Evolutionary conservation across 495 filamentous ascomycete species (phyloP).

Genomic region (Cladorrhinum samala): DNA sequence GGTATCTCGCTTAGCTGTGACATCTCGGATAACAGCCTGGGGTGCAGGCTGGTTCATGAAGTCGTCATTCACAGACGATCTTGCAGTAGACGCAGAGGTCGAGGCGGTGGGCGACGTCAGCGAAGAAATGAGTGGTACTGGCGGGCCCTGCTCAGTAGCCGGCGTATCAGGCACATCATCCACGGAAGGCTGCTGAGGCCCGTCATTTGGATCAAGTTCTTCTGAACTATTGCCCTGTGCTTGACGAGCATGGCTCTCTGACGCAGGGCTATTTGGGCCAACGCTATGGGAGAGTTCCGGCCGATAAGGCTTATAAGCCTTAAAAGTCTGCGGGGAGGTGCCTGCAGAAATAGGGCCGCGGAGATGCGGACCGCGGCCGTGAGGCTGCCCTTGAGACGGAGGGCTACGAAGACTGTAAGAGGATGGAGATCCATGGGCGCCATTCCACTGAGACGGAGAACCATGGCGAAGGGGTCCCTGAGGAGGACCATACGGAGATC

Average conservation of each 20-base stretch:
- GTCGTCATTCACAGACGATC: conserved; percentile 15
- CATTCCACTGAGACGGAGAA: neutral
- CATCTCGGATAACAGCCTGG: conserved; percentile 35
- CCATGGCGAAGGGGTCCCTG: neutral
- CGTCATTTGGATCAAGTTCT: too few species aligned
- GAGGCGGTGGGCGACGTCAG: conserved; percentile 13
- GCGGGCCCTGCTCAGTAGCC: neutral
- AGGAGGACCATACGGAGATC: neutral
- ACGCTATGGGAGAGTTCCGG: neutral
- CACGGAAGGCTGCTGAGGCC: neutral
- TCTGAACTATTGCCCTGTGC: neutral
- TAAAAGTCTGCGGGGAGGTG: neutral
- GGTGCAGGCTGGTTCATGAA: conserved; percentile 19
- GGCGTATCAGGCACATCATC: conserved; percentile 1
- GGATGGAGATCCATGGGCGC: neutral
- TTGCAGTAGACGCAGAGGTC: conserved; percentile 8
- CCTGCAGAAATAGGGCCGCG: neutral
- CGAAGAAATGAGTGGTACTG: conserved; percentile 4
- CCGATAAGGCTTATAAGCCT: conserved; percentile 9
- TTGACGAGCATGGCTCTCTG: neutral
- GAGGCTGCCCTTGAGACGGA: neutral
- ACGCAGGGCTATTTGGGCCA: conserved; percentile 6
- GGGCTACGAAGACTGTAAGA: neutral
- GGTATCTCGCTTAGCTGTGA: conserved; percentile 40
- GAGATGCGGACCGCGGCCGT: neutral